Percentiles rank a stretch among this genome's conserved stretches.
These are phyloP conservation scores for Butyriboletus loyo DNA, from an alignment of 768 basidiomycete genomes.

Conservation along the genomic window DNA sequence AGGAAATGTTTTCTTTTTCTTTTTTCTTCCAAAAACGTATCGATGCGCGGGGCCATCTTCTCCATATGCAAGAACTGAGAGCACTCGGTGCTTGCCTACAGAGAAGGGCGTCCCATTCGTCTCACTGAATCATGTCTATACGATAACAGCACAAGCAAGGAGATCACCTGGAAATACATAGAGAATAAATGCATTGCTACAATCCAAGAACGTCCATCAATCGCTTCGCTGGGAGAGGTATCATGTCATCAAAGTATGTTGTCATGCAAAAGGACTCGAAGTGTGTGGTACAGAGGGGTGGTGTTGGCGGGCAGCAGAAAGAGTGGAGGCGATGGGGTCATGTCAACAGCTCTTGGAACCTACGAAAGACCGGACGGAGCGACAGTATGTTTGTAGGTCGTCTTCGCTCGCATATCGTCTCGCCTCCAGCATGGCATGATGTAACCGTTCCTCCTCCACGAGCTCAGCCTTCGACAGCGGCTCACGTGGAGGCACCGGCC, in stretches of 20 bases:
- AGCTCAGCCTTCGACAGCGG: conserved; percentile 67
- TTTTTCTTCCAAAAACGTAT: background rate
- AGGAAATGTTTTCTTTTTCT: conserved; percentile 6
- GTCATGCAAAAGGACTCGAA: conserved; percentile 12
- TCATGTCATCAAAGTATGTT: conserved; percentile 26
- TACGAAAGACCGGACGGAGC: conserved; percentile 57
- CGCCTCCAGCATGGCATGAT: conserved; percentile 60
- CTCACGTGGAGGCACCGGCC: conserved; percentile 56
- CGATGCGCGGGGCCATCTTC: conserved; percentile 6
- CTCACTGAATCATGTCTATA: background rate
- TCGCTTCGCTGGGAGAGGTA: conserved; percentile 10
- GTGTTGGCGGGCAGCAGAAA: background rate
- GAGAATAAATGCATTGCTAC: conserved; percentile 21
- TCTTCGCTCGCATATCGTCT: conserved; percentile 49
- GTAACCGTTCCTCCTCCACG: conserved; percentile 61
- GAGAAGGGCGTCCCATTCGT: conserved; percentile 14
- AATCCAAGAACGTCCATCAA: conserved; percentile 12
- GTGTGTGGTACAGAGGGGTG: background rate
- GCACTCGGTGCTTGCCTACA: conserved; percentile 25
- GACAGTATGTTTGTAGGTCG: conserved; percentile 52
- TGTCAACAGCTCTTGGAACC: conserved; percentile 47
- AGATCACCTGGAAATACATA: conserved; percentile 21
- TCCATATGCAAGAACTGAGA: conserved; percentile 31
- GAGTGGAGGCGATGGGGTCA: background rate
- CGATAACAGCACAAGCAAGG: conserved; percentile 2